Evolutionary conservation across 2,329 filamentous ascomycete genomes (phyloP).

Genomic region (Arthrocladium fulminans): DNA sequence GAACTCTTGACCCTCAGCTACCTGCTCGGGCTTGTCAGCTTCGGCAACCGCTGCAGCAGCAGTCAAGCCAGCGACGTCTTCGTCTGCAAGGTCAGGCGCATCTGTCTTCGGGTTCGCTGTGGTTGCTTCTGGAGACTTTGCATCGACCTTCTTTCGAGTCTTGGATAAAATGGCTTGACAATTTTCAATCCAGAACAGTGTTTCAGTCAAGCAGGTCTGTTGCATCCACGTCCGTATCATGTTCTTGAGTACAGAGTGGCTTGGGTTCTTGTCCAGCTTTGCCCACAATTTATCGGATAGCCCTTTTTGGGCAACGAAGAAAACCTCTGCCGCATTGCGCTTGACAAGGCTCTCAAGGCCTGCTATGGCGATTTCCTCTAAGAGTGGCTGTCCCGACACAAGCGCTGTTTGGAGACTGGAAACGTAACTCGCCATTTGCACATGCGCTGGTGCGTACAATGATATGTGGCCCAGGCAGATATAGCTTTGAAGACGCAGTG

Average conservation of each 20-base stretch:
- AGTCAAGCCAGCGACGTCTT: conserved; percentile 93
- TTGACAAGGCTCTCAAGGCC: conserved; percentile 95
- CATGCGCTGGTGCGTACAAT: conserved; percentile 78
- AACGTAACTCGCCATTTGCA: conserved; percentile 78
- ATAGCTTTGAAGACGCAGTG: conserved; percentile 67
- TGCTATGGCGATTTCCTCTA: conserved; percentile 74
- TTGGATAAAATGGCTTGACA: conserved; percentile 85
- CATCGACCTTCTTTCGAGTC: conserved; percentile 60
- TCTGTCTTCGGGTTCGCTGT: conserved; percentile 35
- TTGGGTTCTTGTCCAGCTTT: conserved; percentile 66
- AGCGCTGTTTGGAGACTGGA: conserved; percentile 70
- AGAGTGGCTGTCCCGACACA: conserved; percentile 56
- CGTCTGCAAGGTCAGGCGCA: conserved; percentile 77
- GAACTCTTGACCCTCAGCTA: conserved; percentile 65
- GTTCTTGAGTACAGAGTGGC: conserved; percentile 71
- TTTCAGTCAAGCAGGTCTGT: conserved; percentile 74
- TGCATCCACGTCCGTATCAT: conserved; percentile 90
- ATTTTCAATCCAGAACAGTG: conserved; percentile 74
- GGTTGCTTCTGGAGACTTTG: conserved; percentile 25
- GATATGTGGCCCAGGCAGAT: conserved; percentile 84
- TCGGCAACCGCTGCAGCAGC: conserved; percentile 57
- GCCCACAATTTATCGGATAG: conserved; percentile 92
- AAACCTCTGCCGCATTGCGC: conserved; percentile 72
- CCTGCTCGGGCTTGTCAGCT: conserved; percentile 43
- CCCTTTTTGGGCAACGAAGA: conserved; percentile 63